These are phyloP conservation scores for Graphilbum fragrans DNA, from an alignment of 2,329 filamentous ascomycete genomes.

Conservation along the genomic window DNA sequence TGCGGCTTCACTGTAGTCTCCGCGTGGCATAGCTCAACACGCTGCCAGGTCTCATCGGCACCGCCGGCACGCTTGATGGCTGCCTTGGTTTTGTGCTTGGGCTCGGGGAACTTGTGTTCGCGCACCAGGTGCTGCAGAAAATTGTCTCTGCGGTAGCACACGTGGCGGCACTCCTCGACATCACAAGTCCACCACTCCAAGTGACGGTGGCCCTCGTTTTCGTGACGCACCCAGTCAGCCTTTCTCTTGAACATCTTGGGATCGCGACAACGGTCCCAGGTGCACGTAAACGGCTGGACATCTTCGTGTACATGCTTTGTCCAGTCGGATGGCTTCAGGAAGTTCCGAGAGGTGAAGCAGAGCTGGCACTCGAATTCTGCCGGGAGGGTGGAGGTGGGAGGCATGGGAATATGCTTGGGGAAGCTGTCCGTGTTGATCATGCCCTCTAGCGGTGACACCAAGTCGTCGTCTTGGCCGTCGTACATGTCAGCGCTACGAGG, in stretches of 20 bases:
- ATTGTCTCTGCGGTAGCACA: conserved; percentile 80
- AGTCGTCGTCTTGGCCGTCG: conserved; percentile 49
- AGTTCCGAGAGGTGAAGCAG: conserved; percentile 75
- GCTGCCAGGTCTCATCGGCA: conserved; percentile 57
- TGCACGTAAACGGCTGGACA: conserved; percentile 86
- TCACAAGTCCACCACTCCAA: conserved; percentile 86
- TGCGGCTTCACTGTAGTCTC: conserved; percentile 54
- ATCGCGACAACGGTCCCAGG: conserved; percentile 70
- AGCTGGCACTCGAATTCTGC: conserved; percentile 84
- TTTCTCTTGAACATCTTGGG: conserved; percentile 91
- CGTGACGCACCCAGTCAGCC: conserved; percentile 90
- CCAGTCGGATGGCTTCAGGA: conserved; percentile 89
- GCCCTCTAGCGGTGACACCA: conserved; percentile 48
- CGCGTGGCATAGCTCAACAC: conserved; percentile 65
- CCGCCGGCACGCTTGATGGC: conserved; percentile 47
- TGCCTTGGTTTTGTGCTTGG: conserved; percentile 68
- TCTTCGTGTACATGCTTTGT: conserved; percentile 94
- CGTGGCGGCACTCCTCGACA: conserved; percentile 67
- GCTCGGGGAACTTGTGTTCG: conserved; percentile 78
- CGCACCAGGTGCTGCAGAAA: conserved; percentile 87
- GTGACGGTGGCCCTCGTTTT: conserved; percentile 82
- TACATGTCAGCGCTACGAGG: conserved; percentile 46
- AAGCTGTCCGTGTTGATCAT: conserved; percentile 63
- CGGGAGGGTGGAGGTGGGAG: conserved; percentile 63
- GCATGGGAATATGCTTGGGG: conserved; percentile 68